phyloP scores from a whole-genome alignment of 306 rosid genomes.

The Sicyos edulis region DNA sequence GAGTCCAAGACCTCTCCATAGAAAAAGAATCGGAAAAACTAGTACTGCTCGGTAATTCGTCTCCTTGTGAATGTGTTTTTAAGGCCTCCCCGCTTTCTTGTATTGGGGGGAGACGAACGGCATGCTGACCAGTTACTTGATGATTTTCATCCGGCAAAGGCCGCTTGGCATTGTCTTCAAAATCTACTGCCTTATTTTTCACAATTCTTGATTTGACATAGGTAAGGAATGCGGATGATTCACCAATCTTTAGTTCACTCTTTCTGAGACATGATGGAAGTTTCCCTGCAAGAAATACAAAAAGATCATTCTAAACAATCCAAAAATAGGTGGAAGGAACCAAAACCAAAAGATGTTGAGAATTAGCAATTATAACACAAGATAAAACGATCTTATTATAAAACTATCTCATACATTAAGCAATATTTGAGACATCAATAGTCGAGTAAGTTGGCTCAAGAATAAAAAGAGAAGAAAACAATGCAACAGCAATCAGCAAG shows the following conservation, averaged over 20 bases:
- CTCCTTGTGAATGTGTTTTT: conserved; percentile 58
- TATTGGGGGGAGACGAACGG: conserved; percentile 28
- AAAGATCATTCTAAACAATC: background rate
- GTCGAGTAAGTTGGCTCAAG: background rate
- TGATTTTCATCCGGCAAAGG: conserved; percentile 35
- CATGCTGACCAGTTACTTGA: conserved; percentile 38
- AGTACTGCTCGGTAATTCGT: conserved; percentile 61
- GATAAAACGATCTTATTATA: background rate
- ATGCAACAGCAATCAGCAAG: background rate
- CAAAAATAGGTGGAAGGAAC: conserved; percentile 2
- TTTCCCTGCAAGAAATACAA: conserved; percentile 34
- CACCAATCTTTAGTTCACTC: conserved; percentile 85
- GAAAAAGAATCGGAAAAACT: conserved; percentile 69
- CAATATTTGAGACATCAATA: background rate
- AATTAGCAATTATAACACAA: conserved; percentile 1
- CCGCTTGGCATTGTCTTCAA: conserved; percentile 19
- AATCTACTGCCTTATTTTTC: conserved; percentile 34
- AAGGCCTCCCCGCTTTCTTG: conserved; percentile 52
- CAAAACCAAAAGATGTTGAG: background rate
- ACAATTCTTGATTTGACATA: conserved; percentile 56
- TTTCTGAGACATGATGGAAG: conserved; percentile 62
- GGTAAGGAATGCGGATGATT: conserved; percentile 88
- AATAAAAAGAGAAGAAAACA: background rate
- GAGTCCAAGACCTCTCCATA: conserved; percentile 78
- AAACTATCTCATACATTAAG: background rate